Evolutionary conservation across 2,329 filamentous ascomycete species (phyloP).

Genomic region (Colletotrichum abscissum): DNA sequence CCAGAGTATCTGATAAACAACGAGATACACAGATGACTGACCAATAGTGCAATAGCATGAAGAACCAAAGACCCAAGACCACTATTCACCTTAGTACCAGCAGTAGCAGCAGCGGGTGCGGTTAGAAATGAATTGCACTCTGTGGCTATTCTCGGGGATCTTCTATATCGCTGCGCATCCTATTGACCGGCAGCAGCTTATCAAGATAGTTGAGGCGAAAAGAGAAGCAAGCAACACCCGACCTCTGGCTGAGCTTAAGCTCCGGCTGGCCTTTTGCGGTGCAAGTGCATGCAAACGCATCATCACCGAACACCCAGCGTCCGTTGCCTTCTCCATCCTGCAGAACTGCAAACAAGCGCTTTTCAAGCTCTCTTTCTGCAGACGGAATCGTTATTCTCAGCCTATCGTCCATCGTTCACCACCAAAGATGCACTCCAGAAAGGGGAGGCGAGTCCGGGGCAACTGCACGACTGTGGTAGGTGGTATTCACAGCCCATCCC

Average conservation of each 20-base stretch:
- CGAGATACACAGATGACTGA: background rate
- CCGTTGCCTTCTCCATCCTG: too few relatives aligned
- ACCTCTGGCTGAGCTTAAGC: background rate
- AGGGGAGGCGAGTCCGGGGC: conserved; percentile 13
- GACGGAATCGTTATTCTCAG: too few relatives aligned
- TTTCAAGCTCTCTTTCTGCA: too few relatives aligned
- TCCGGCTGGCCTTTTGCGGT: background rate
- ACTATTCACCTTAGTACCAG: background rate
- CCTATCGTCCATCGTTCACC: background rate
- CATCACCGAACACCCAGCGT: too few relatives aligned
- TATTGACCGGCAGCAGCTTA: conserved; percentile 13
- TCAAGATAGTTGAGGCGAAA: conserved; percentile 8
- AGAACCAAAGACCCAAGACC: background rate
- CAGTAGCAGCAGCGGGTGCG: background rate
- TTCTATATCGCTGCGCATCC: conserved; percentile 11
- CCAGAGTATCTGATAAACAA: conserved; percentile 21
- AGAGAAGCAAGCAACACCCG: background rate
- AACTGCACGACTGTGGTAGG: conserved; percentile 27
- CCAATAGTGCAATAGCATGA: background rate
- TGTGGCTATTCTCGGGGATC: conserved; percentile 22
- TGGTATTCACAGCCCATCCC: conserved; percentile 9
- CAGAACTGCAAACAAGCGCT: too few relatives aligned
- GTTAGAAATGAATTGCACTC: conserved; percentile 23
- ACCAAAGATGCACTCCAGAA: background rate
- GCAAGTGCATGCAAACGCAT: too few relatives aligned